Conservation (phyloP, 306 rosid genomes). For the Casuarina cunninghamiana region DNA sequence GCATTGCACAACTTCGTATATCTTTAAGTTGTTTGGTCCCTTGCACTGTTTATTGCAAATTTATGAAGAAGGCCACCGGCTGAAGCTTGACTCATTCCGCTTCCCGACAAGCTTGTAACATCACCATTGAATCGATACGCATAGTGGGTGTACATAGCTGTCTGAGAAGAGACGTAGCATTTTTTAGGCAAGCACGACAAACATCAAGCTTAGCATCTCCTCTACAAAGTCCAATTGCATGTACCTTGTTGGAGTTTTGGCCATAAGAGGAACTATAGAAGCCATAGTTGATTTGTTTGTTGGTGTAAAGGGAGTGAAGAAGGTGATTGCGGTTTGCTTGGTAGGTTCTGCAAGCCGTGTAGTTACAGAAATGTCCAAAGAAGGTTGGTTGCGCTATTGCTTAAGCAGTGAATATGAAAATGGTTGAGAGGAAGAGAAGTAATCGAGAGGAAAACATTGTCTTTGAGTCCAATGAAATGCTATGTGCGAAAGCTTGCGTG, state of each 20-base stretch:
- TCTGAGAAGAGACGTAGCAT: conserved; percentile 25
- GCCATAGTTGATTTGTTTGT: conserved; percentile 25
- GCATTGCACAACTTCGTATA: too few species aligned
- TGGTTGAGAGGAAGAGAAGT: conserved; percentile 1
- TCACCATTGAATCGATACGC: too few species aligned
- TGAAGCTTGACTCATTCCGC: too few species aligned
- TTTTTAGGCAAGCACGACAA: not conserved
- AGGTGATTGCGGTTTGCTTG: conserved; percentile 41
- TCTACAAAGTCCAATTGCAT: conserved; percentile 47
- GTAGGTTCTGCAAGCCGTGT: conserved; percentile 47
- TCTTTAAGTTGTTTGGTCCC: too few species aligned
- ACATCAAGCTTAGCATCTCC: conserved; percentile 35
- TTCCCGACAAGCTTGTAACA: too few species aligned
- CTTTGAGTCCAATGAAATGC: not conserved
- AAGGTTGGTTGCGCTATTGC: conserved; percentile 26
- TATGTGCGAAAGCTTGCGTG: too few species aligned
- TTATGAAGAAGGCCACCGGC: too few species aligned
- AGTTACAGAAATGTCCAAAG: conserved; percentile 10
- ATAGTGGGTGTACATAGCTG: conserved; percentile 26
- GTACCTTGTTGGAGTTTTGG: conserved; percentile 31
- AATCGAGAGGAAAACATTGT: conserved; percentile 23
- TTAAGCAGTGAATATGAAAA: conserved; percentile 10
- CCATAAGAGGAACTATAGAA: conserved; percentile 44
- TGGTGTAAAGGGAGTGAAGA: conserved; percentile 36
- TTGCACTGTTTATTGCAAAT: too few species aligned